Base-by-base conservation (phyloP, 2,329 filamentous ascomycete species). In the Bipolaris victoriae region DNA sequence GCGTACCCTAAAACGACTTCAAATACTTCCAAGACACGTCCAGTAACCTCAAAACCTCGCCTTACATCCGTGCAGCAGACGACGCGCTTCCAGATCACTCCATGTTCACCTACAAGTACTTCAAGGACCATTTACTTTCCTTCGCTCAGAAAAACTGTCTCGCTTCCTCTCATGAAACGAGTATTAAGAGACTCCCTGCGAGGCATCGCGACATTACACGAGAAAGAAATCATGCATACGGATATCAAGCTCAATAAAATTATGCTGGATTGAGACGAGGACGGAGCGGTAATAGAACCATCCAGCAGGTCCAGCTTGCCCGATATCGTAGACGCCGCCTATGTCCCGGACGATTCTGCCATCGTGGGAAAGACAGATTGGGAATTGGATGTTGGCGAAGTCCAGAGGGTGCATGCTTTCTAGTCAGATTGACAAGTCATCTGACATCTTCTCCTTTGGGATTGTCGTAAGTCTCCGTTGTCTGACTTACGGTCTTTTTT, bases 241-340 rank as follows among this genome's bases (percentile, higher is more conserved):
- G 77, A 80, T 62, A 77, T 80, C 58, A 81, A 81, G 63, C 68
- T 78, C 41, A 75, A 80, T 61, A 81, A 80, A 49, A 77, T 81
- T 49, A 72, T 81, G 66, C 55, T 80, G 11, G 76, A 80, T 53
- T 78, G 75, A 55, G 70, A 71, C 11, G 55, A 65, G 31, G 68
- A 22, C 66, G 11, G 35, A 16, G 62, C 3, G 58, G 72, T 13
- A 71, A 69, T 49, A 66, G 73, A 1, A 52, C 24, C n/a, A 48
- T 72, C 31, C 71, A 79, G 52, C 69, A 70, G 16, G 77, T 80
- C 13, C 76, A 79, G 55, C 57, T 80, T 43, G 76, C 16, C 73
- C 4, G 79, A 80, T 55, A 60, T 80, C 10, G 76, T 1, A 16
- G 16, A 16, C 16, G 16, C 16, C 16, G 16, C 16, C 16, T 16